phyloP scores from a whole-genome alignment of 2,329 filamentous ascomycete genomes.

The Aplosporella prunicola region DNA sequence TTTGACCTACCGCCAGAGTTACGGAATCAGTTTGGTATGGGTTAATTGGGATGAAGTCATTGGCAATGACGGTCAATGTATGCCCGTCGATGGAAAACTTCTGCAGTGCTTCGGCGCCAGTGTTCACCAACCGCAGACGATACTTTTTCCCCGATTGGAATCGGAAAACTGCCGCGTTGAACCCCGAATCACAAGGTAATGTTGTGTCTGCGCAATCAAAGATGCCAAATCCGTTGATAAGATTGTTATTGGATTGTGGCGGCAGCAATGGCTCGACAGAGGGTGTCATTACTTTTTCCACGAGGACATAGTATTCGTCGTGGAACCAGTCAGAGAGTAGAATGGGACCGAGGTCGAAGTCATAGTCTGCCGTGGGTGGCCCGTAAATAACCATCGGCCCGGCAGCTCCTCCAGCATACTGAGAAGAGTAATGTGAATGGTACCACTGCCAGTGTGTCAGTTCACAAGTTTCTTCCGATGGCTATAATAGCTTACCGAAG shows the following conservation, averaged over 20 bases:
- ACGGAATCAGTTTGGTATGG: slow-evolving; percentile 33
- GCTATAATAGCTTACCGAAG: slow-evolving; percentile 14
- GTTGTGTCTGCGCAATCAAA: slow-evolving; percentile 20
- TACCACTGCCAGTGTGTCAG: slow-evolving; percentile 9
- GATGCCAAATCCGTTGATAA: slow-evolving; percentile 22
- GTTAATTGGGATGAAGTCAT: slow-evolving; percentile 34
- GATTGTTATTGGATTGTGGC: slow-evolving; percentile 18
- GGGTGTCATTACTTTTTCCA: slow-evolving; percentile 15
- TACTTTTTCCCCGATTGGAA: slow-evolving; percentile 34
- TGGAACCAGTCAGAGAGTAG: slow-evolving; percentile 21
- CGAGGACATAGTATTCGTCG: slow-evolving; percentile 13
- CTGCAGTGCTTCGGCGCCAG: slow-evolving; percentile 31
- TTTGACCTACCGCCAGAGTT: slow-evolving; percentile 33
- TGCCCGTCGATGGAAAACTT: slow-evolving; percentile 38
- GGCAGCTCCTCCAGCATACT: slow-evolving; percentile 20
- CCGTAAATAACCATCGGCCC: slow-evolving; percentile 23
- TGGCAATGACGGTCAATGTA: slow-evolving; percentile 33
- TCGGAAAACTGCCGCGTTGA: slow-evolving; percentile 24
- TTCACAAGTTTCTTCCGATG: too few species aligned
- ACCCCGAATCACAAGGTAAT: slow-evolving; percentile 18
- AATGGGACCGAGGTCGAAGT: slow-evolving; percentile 21
- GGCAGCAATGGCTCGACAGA: slow-evolving; percentile 14
- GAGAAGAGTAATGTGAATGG: slow-evolving; percentile 20
- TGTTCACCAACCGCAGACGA: slow-evolving; percentile 35
- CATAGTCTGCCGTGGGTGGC: slow-evolving; percentile 17